phyloP scores from a whole-genome alignment of 345 rosid genomes.

The Reutealis trisperma region DNA sequence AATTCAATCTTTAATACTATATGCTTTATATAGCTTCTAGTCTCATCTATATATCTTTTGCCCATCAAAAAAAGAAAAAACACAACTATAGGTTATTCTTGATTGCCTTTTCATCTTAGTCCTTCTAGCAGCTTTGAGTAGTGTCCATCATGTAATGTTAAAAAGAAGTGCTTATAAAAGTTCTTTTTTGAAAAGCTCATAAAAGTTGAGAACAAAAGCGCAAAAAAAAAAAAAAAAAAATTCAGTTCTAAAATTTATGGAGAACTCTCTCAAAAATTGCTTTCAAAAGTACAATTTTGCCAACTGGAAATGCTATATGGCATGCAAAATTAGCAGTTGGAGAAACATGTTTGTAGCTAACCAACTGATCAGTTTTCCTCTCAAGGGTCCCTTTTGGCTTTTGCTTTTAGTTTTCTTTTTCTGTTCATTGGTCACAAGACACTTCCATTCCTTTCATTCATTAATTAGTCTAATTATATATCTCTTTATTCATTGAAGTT shows the following conservation, averaged over 20 bases:
- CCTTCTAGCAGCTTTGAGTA: background rate
- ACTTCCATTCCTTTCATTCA: background rate
- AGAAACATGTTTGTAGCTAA: slow-evolving; percentile 4
- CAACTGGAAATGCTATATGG: slow-evolving; percentile 12
- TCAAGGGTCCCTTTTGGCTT: slow-evolving; percentile 6
- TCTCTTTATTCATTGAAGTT: too few relatives aligned
- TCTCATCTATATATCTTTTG: slow-evolving; percentile 13
- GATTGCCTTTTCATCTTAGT: slow-evolving; percentile 8
- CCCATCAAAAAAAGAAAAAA: background rate
- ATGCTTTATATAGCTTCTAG: too few relatives aligned
- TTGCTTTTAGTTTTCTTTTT: background rate
- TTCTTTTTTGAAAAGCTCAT: too few relatives aligned
- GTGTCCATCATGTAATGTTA: background rate
- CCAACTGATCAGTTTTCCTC: slow-evolving; percentile 14
- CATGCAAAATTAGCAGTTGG: background rate
- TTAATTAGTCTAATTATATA: background rate
- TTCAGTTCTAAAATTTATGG: too few relatives aligned
- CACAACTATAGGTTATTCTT: slow-evolving; percentile 7
- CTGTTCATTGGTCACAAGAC: background rate
- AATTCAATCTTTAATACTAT: background rate
- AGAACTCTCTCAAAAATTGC: background rate
- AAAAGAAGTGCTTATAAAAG: background rate
- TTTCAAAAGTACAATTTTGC: slow-evolving; percentile 8
- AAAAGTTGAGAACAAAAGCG: background rate
- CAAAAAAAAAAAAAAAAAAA: too few relatives aligned